Evolutionary conservation across 1,139 yeast species (phyloP).

Genomic region (Suhomyces kunorum): DNA sequence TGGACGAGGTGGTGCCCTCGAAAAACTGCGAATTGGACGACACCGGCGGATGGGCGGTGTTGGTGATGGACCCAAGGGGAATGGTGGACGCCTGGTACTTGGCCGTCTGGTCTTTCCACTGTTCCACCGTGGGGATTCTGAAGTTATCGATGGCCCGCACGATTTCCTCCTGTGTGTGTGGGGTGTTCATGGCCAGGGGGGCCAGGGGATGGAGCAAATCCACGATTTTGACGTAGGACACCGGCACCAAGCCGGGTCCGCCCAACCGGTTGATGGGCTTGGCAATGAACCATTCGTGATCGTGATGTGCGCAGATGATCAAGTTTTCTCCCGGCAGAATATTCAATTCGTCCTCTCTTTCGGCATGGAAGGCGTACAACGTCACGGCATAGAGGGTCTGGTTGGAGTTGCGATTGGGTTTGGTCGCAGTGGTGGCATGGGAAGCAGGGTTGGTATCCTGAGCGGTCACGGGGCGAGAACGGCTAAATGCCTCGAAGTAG

Average conservation of each 20-base stretch:
- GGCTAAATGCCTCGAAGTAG: conserved; percentile 78
- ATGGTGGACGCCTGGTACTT: conserved; percentile 91
- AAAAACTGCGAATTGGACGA: conserved; percentile 45
- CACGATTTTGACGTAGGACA: conserved; percentile 80
- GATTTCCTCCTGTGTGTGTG: conserved; percentile 27
- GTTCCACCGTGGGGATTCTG: conserved; percentile 86
- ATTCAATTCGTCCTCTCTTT: conserved; percentile 83
- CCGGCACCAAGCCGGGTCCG: conserved; percentile 96
- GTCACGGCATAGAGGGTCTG: conserved; percentile 50
- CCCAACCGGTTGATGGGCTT: conserved; percentile 94
- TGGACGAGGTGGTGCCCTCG: conserved; percentile 28
- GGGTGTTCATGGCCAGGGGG: conserved; percentile 16
- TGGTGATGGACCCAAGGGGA: conserved; percentile 59
- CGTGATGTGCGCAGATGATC: conserved; percentile 93
- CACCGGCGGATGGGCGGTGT: conserved; percentile 27
- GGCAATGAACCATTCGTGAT: conserved; percentile 96
- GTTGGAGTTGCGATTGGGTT: conserved; percentile 19
- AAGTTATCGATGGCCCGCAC: conserved; percentile 52
- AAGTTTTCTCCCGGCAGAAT: conserved; percentile 85
- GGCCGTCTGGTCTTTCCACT: conserved; percentile 91
- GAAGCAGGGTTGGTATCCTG: conserved; percentile 3
- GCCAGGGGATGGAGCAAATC: conserved; percentile 61
- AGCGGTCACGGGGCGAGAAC: conserved; percentile 43
- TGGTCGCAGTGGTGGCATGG: conserved; percentile 11
- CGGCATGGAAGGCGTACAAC: conserved; percentile 84